Conservation (phyloP, 768 basidiomycete genomes). For the Mycena galopus region DNA sequence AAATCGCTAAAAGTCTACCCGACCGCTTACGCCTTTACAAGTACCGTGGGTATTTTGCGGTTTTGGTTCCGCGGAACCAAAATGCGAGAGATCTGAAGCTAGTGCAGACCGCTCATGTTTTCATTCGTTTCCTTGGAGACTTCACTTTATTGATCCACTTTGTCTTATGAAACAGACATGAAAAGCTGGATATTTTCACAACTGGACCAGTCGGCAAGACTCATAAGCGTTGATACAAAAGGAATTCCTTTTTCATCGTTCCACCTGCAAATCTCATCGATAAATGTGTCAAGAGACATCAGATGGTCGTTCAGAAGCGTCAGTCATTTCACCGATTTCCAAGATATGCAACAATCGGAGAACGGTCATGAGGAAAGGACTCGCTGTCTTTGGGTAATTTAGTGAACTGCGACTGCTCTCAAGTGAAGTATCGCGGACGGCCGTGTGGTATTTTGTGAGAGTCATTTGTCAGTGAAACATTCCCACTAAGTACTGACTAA, state of each 20-base stretch:
- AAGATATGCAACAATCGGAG: neutral
- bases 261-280: constrained; percentile 19
- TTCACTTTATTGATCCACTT: neutral
- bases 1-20: constrained; percentile 30
- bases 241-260: constrained; percentile 11
- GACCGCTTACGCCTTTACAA: constrained; percentile 17
- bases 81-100: constrained; percentile 8
- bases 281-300: constrained; percentile 19
- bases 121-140: constrained; percentile 5
- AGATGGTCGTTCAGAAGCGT: constrained; percentile 8
- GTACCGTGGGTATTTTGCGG: constrained; percentile 13
- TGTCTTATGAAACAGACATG: neutral
- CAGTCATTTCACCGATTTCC: constrained; percentile 11
- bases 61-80: constrained; percentile 36
- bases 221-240: constrained; percentile 10
- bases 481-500: constrained; percentile 83
- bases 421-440: too few relatives aligned
- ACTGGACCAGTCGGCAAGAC: neutral
- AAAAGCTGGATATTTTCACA: constrained; percentile 2
- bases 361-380: neutral
- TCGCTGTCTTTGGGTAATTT: neutral
- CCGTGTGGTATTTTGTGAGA: constrained; percentile 65
- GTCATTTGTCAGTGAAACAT: constrained; percentile 68
- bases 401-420: neutral
- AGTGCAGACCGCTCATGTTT: constrained; percentile 17